phyloP scores from a whole-genome alignment of 2,329 filamentous ascomycete species.

The Ophiocordyceps polyrhachis-furcata region DNA sequence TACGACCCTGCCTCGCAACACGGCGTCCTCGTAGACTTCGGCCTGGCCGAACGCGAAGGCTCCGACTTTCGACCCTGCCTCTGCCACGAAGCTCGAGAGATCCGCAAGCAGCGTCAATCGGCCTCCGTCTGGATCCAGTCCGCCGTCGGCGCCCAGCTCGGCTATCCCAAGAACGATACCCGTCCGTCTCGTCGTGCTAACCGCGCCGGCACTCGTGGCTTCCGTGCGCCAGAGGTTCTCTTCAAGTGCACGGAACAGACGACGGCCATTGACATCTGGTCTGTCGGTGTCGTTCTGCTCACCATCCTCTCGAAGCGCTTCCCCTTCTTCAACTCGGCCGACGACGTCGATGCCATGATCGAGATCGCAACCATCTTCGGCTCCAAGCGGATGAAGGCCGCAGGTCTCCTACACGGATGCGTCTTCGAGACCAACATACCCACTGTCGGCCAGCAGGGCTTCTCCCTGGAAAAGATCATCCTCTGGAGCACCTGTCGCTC shows the following conservation, averaged over 20 bases:
- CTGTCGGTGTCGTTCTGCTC: slow-evolving; percentile 87
- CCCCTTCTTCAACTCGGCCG: slow-evolving; percentile 97
- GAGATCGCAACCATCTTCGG: slow-evolving; percentile 96
- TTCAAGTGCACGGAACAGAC: slow-evolving; percentile 95
- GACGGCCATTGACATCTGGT: slow-evolving; percentile 93
- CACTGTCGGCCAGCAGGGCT: slow-evolving; percentile 70
- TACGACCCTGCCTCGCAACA: slow-evolving; percentile 67
- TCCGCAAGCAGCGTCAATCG: slow-evolving; percentile 41
- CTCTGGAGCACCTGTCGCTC: slow-evolving; percentile 80
- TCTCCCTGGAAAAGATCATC: slow-evolving; percentile 81
- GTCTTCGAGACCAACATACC: slow-evolving; percentile 87
- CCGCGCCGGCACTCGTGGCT: slow-evolving; percentile 83
- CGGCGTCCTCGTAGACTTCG: slow-evolving; percentile 95
- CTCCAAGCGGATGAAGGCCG: slow-evolving; percentile 61
- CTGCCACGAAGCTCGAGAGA: slow-evolving; percentile 48
- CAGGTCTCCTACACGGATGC: slow-evolving; percentile 70
- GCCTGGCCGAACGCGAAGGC: slow-evolving; percentile 73
- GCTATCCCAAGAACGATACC: slow-evolving; percentile 79
- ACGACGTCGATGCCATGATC: slow-evolving; percentile 93
- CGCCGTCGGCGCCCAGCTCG: slow-evolving; percentile 31
- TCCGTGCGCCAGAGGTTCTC: slow-evolving; percentile 87
- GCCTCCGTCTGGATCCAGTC: slow-evolving; percentile 36
- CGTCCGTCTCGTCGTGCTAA: slow-evolving; percentile 81
- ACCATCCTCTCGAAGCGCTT: slow-evolving; percentile 85
- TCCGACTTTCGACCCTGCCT: slow-evolving; percentile 62